Base-by-base conservation (phyloP, 192 early-diverging fungal genomes). In the Coemansia reversa region DNA sequence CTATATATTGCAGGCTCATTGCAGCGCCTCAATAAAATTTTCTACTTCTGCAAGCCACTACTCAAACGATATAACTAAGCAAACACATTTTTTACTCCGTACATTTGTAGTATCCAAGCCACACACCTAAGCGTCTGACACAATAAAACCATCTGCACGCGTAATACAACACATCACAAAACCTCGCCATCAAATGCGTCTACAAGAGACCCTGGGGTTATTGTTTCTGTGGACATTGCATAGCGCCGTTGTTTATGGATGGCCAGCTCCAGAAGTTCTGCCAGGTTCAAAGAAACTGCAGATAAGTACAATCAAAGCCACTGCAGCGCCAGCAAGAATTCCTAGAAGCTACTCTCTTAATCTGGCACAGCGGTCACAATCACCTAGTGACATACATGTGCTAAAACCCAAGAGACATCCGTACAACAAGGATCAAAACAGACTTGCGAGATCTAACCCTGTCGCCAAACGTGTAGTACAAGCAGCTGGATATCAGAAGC, bases 331-430 rank as follows among this genome's bases (percentile, higher is more conserved):
- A 1, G 69, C 69, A 12, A 69, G 75, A 0, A 55, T 77, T 12
- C 65, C 75, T 3, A 16, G 30, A 20, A 28, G 50, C 8, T 72
- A 64, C 28, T 29, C 58, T 11, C 53, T 49, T 24, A 51, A 57
- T 5, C 62, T 52, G 6, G 48, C 55, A 6, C 68, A 72, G 35
- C 65, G 35, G 3, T 62, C 77, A 18, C 77, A 80, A 65, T 66
- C 77, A 24, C 77, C 77, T 25, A 75, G 69, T 66, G 72, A 72
- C 18, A 69, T 52, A 28, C 69, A 80, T 35, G 54, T 75, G 11
- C 65, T 72, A 0, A 51, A 52, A 0, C 65, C 69, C 55, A 80
- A 80, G 49, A 72, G 72, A 63, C 67, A 53, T 27, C 50, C 54
- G 0, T 32, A 39, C 3, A 45, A 32, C 0, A 64, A 71, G 32